Conservation (phyloP, 2,329 filamentous ascomycete species). For the Ceratocystis cacaofunesta region DNA sequence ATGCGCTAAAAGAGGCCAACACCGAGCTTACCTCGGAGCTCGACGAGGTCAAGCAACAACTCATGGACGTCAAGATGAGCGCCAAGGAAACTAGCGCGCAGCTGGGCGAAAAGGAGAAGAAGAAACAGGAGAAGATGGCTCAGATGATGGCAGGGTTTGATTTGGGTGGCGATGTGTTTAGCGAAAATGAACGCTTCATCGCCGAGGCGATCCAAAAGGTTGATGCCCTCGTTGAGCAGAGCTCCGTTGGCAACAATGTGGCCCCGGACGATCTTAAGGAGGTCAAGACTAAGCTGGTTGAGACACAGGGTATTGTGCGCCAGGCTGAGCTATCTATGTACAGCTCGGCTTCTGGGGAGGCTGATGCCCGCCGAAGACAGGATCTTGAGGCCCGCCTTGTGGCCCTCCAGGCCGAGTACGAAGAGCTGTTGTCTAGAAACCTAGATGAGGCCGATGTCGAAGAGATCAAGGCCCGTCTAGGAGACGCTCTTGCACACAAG, state of each 20-base stretch:
- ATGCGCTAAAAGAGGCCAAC: constrained; percentile 91
- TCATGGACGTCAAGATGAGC: constrained; percentile 90
- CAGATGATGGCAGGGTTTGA: constrained; percentile 99
- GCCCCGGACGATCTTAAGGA: constrained; percentile 67
- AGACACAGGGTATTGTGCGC: constrained; percentile 81
- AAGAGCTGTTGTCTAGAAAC: constrained; percentile 65
- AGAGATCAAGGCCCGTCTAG: constrained; percentile 67
- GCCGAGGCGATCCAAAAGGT: constrained; percentile 71
- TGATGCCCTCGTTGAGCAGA: constrained; percentile 62
- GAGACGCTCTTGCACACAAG: constrained; percentile 60
- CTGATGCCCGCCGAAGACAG: constrained; percentile 51
- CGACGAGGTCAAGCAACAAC: constrained; percentile 89
- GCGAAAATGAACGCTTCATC: constrained; percentile 77
- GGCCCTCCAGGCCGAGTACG: constrained; percentile 66
- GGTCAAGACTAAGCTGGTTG: constrained; percentile 63
- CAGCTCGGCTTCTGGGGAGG: constrained; percentile 48
- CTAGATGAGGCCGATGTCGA: constrained; percentile 65
- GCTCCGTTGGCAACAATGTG: constrained; percentile 61
- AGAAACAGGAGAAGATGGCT: constrained; percentile 98
- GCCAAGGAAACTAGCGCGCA: constrained; percentile 84
- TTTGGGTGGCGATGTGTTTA: constrained; percentile 81
- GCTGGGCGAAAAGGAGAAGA: constrained; percentile 92
- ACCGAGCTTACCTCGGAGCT: constrained; percentile 79
- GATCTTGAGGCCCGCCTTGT: constrained; percentile 66
- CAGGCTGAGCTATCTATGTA: constrained; percentile 82